phyloP scores from a whole-genome alignment of 1,139 yeast genomes.

The Nakaseomyces kungkrabaensis region DNA sequence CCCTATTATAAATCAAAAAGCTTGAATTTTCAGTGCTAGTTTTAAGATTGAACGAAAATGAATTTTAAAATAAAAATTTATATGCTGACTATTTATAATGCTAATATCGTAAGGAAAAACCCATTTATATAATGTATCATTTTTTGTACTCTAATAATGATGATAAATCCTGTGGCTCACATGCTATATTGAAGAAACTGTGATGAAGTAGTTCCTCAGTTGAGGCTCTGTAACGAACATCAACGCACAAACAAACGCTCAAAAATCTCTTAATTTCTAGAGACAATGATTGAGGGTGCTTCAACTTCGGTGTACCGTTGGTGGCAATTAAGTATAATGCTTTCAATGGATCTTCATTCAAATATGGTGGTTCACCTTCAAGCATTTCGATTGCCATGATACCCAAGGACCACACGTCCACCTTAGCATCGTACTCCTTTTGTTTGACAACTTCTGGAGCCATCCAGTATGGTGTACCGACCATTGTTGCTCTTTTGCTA shows the following conservation, averaged over 20 bases:
- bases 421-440: constrained; percentile 88
- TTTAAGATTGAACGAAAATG: neutral
- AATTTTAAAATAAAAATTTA: neutral
- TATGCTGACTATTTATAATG: constrained; percentile 1
- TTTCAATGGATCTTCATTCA: constrained; percentile 85
- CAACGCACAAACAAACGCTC: constrained; percentile 86
- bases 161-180: constrained; percentile 58
- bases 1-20: too few species aligned
- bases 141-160: constrained; percentile 62
- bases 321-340: constrained; percentile 85
- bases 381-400: constrained; percentile 97
- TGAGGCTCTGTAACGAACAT: constrained; percentile 77
- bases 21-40: too few species aligned
- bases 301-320: constrained; percentile 88
- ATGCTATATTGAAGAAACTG: constrained; percentile 63
- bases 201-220: constrained; percentile 77
- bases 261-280: constrained; percentile 72
- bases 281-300: constrained; percentile 69
- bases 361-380: constrained; percentile 93
- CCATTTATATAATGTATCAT: constrained; percentile 4
- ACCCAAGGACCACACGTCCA: constrained; percentile 94
- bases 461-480: constrained; percentile 99
- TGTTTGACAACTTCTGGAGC: constrained; percentile 97
- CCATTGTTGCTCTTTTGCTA: constrained; percentile 93
- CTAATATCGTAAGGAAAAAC: neutral